Base-by-base conservation (phyloP, 2,329 filamentous ascomycete genomes). In the Rhynchosporium agropyri region DNA sequence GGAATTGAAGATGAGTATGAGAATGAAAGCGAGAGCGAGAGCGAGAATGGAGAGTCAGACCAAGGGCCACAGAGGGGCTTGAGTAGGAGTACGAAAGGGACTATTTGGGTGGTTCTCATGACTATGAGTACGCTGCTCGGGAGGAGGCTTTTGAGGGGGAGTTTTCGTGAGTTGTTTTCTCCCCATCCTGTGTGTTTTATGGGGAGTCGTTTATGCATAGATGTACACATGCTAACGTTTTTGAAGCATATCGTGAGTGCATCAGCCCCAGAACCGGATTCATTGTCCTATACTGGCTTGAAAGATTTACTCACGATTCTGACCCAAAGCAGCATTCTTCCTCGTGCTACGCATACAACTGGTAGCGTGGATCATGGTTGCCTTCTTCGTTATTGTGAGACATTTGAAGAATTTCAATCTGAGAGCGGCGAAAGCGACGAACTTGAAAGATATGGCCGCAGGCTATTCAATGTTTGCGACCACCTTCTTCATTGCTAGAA, bases 131-230 rank as follows among this genome's bases (percentile, higher is more conserved):
- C 68, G 45, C 46, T 71, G 36, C 57, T 58, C 40, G 68, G 62
- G 54, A 66, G 71, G 63, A 68, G 65, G 57, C 28, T 72, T 13
- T 63, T 73, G 60, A 69, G 62, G 10, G 62, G 56, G 49, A 62
- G 60, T 51, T 72, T 72, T 70, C 64, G 71, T 73, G 63, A 66
- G 71, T 69, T 42, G 28, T 51, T 20, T 29, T 13, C 53, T n/a
- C 15, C 31, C 7, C 20, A 8, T 31, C 48, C 20, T 53, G 38
- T 48, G 1, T 59, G 36, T 43, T 49, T 20, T 51, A 3, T 13
- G 38, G 8, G 40, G 4, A 3, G 13, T 10, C 54, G 20, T 5
- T 54, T 20, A 13, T 13, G 42, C 33, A 12, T 4, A 15, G 38
- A 28, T 36, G 51, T n/a, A n/a, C 45, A 58, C 49, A 33, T 63